Evolutionary conservation across 164 flowering plant species (phyloP).

Genomic region (Piper longum): DNA sequence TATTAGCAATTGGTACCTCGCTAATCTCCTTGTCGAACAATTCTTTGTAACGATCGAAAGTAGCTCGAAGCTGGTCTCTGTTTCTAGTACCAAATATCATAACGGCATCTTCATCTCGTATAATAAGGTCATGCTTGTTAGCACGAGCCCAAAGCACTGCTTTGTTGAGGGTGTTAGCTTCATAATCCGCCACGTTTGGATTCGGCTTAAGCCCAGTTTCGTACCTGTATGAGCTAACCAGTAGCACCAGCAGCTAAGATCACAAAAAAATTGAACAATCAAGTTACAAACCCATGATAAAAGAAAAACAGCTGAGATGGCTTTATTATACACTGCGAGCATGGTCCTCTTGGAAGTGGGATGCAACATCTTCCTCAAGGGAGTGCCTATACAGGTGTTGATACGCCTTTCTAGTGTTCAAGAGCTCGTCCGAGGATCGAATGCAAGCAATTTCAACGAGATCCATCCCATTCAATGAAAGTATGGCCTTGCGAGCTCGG

Average conservation of each 20-base stretch:
- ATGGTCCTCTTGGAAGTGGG: conserved; percentile 13
- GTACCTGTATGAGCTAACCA: conserved; percentile 25
- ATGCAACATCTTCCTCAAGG: conserved; percentile 78
- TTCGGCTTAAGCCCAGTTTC: neutral
- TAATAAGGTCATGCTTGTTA: neutral
- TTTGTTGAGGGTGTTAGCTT: neutral
- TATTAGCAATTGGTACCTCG: neutral
- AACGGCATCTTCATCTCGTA: neutral
- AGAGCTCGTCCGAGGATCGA: conserved; percentile 58
- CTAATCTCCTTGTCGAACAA: neutral
- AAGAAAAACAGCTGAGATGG: no score
- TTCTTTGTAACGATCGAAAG: neutral
- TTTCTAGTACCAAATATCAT: neutral
- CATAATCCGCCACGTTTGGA: neutral
- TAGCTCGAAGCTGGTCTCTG: neutral
- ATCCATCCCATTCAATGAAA: neutral
- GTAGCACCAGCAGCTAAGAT: conserved; percentile 47
- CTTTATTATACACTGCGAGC: conserved; percentile 33
- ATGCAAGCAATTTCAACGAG: conserved; percentile 12
- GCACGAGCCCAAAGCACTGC: neutral
- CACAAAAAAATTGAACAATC: no score
- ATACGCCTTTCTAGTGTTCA: conserved; percentile 74
- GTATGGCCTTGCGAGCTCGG: neutral
- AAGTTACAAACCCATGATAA: no score
- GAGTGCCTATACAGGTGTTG: conserved; percentile 70